These are phyloP conservation scores for Coelastrella sp. DNA, from an alignment of 139 green algal species.

Conservation along the genomic window DNA sequence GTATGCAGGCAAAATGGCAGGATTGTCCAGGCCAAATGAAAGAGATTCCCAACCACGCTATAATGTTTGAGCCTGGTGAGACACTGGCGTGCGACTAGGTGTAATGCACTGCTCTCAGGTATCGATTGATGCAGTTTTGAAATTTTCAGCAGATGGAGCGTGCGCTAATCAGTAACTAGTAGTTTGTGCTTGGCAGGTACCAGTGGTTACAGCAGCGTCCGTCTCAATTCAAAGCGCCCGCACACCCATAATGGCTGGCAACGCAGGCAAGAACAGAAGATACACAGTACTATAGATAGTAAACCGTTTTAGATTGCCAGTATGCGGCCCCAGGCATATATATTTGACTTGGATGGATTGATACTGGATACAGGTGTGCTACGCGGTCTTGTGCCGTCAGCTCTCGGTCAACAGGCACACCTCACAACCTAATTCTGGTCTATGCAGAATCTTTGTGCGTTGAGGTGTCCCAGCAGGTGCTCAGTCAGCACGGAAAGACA, in stretches of 20 bases:
- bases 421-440: background rate
- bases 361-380: constrained; percentile 79
- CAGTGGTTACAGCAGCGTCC: background rate
- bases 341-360: constrained; percentile 90
- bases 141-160: no score
- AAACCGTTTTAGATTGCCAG: background rate
- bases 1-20: no score
- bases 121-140: background rate
- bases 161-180: no score
- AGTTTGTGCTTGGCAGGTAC: background rate
- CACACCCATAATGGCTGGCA: background rate
- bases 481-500: constrained; percentile 62
- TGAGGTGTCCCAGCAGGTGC: constrained; percentile 63
- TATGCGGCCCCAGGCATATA: constrained; percentile 51
- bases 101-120: no score
- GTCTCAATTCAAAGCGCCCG: background rate
- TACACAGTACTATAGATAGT: background rate
- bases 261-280: background rate
- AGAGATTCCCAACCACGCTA: no score
- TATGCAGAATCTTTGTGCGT: constrained; percentile 74
- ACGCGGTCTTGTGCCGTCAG: background rate
- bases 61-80: no score
- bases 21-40: no score
- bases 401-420: background rate
- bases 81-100: no score